These are phyloP conservation scores for Metschnikowia borealis DNA, from an alignment of 805 yeast genomes.

Conservation along the genomic window DNA sequence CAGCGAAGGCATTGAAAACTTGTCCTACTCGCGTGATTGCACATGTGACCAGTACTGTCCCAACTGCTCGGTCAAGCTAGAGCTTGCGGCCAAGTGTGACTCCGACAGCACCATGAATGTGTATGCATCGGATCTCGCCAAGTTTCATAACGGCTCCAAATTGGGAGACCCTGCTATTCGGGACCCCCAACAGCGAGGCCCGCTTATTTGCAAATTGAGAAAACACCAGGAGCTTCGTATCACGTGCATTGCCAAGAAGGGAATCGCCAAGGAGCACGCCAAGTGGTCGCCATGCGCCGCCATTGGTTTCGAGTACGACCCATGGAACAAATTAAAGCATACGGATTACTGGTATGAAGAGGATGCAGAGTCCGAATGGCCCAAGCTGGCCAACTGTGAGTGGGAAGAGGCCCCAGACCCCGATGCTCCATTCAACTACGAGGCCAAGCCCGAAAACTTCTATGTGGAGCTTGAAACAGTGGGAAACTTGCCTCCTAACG, in stretches of 20 bases:
- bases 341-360: slow-evolving; percentile 97
- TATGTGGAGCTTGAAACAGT: slow-evolving; percentile 91
- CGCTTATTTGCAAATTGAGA: slow-evolving; percentile 85
- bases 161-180: slow-evolving; percentile 85
- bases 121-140: slow-evolving; percentile 72
- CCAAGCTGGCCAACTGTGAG: slow-evolving; percentile 78
- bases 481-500: slow-evolving; percentile 84
- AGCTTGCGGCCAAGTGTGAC: slow-evolving; percentile 84
- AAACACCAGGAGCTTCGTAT: slow-evolving; percentile 87
- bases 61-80: slow-evolving; percentile 85
- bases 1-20: slow-evolving; percentile 75
- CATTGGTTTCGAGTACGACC: slow-evolving; percentile 94
- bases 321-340: slow-evolving; percentile 96
- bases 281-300: slow-evolving; percentile 98
- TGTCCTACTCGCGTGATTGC: slow-evolving; percentile 90
- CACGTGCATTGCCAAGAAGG: slow-evolving; percentile 95
- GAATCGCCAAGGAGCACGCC: slow-evolving; percentile 96
- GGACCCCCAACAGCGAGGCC: slow-evolving; percentile 75
- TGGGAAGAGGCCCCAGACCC: slow-evolving; percentile 95
- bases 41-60: slow-evolving; percentile 98
- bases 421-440: slow-evolving; percentile 80
- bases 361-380: slow-evolving; percentile 90
- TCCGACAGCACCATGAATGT: slow-evolving; percentile 85
- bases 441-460: slow-evolving; percentile 74
- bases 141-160: slow-evolving; percentile 40